A percentile compares a stretch with the other conserved stretches of the same genome.
These are phyloP conservation scores for Populus trichocarpa DNA, from an alignment of 441 rosid species.

Conservation along the genomic window DNA sequence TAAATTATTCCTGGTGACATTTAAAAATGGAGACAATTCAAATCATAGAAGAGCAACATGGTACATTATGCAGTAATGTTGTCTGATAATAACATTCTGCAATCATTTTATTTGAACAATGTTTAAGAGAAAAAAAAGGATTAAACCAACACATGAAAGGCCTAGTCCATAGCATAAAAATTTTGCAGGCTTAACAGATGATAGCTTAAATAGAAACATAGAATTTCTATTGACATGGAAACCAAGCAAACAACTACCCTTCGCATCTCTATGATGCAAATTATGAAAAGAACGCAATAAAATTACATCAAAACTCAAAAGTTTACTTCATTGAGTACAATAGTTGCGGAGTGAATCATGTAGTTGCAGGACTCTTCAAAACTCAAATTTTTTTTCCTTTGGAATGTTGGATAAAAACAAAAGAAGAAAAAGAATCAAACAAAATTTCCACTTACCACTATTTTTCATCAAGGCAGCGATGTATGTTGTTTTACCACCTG, in stretches of 20 bases:
- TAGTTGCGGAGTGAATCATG: too few relatives aligned
- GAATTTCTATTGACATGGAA: not conserved
- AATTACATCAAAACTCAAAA: too few relatives aligned
- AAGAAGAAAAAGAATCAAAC: slow-evolving; percentile 1
- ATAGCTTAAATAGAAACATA: not conserved
- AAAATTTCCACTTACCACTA: slow-evolving; percentile 54
- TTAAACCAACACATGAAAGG: not conserved
- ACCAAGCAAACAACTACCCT: not conserved
- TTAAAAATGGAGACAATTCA: not conserved
- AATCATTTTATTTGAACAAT: not conserved
- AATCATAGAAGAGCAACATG: not conserved
- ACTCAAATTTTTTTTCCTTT: not conserved
- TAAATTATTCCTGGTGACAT: slow-evolving; percentile 59
- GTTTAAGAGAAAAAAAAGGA: not conserved
- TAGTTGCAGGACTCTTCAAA: too few relatives aligned
- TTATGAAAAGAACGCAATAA: not conserved
- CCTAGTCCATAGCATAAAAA: not conserved
- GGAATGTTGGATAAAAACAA: not conserved
- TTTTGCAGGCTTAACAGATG: not conserved
- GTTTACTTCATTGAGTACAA: too few relatives aligned
- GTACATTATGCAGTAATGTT: not conserved
- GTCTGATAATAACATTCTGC: not conserved
- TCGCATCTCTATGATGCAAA: not conserved
- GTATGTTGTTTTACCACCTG: slow-evolving; percentile 97
- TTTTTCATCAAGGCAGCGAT: slow-evolving; percentile 94